A percentile compares a stretch with the other conserved stretches of the same genome.
Evolutionary conservation across 2,329 filamentous ascomycete genomes (phyloP).

Genomic region (Zalaria sp.): DNA sequence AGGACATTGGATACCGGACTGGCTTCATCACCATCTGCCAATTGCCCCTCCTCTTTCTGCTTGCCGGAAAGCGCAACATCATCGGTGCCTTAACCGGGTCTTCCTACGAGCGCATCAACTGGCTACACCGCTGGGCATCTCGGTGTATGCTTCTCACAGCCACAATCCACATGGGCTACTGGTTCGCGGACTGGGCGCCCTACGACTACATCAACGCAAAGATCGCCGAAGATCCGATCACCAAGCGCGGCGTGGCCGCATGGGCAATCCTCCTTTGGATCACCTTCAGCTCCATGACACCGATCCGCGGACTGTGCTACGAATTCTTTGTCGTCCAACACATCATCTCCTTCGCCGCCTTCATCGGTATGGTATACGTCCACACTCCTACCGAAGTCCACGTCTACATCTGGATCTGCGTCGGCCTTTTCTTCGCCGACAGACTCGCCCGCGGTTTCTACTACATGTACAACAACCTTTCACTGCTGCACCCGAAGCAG

Average conservation of each 20-base stretch:
- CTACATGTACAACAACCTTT: slow-evolving; percentile 24
- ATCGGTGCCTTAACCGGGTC: slow-evolving; percentile 48
- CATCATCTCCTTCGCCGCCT: slow-evolving; percentile 43
- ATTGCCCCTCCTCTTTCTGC: slow-evolving; percentile 40
- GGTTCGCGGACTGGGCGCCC: slow-evolving; percentile 48
- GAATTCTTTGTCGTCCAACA: slow-evolving; percentile 60
- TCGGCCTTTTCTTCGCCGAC: slow-evolving; percentile 50
- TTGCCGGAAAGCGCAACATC: slow-evolving; percentile 42
- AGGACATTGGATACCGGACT: slow-evolving; percentile 42
- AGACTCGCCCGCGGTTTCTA: slow-evolving; percentile 34
- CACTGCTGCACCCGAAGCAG: slow-evolving; percentile 24
- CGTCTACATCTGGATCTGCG: slow-evolving; percentile 48
- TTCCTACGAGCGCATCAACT: slow-evolving; percentile 57
- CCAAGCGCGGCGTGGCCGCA: slow-evolving; percentile 52
- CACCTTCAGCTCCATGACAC: slow-evolving; percentile 46
- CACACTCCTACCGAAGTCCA: slow-evolving; percentile 47
- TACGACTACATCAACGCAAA: slow-evolving; percentile 46
- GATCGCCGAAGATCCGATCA: slow-evolving; percentile 47
- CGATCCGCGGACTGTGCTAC: slow-evolving; percentile 51
- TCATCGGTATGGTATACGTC: slow-evolving; percentile 48
- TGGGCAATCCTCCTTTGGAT: slow-evolving; percentile 56
- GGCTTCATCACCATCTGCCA: slow-evolving; percentile 40
- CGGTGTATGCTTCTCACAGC: slow-evolving; percentile 55
- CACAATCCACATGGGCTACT: slow-evolving; percentile 56
- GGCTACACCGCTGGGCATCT: slow-evolving; percentile 60